Evolutionary conservation across 768 basidiomycete genomes (phyloP), one percentile per base, ranked within the genome.

Genomic region (Thelephora ganbajun): DNA sequence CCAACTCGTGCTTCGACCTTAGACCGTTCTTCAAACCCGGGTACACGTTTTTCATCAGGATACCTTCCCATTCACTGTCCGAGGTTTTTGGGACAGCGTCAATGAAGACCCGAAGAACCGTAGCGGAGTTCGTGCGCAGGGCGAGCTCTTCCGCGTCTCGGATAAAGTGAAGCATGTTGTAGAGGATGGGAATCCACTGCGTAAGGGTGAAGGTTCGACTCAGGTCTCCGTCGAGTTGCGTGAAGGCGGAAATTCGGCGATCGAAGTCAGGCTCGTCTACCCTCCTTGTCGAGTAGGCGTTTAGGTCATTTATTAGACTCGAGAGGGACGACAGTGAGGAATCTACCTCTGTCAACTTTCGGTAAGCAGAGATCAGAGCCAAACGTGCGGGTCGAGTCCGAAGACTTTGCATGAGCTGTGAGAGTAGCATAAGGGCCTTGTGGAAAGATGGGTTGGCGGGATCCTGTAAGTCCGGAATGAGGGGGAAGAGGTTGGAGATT

Each of bases 231-330:
- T 91, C 94, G 44, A 98, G 65, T 11, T 59, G 59, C 0, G 75
- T 68, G 63, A 89, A 96, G 0, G 88, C 91, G 1, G 63, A 60
- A 2, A 98, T 67, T 1, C 96, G 82, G 23, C 77, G 73, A 48
- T 93, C 87, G 53, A 96, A 97, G 61, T 98, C 90, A 2, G 92
- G 87, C 58, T 98, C 92, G 48, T 94, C 90, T 33, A 91, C 62
- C 6, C 91, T 74, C 55, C 79, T 83, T 1, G 62, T 61, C 0
- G 92, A 94, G 59, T 82, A 99, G 0, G 94, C 80, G 56, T 98
- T 98, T 52, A 98, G 69, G 0, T 71, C 70, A 6, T 72, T 73
- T 47, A 90, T 56, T 4, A 92, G 62, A 6, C 67, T 61, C 1
- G 80, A 72, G 1, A 88, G 50, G 30, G 56, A 48, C 36, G 63